Evolutionary conservation across 2,329 filamentous ascomycete genomes (phyloP).

Genomic region (Aureobasidium lini): DNA sequence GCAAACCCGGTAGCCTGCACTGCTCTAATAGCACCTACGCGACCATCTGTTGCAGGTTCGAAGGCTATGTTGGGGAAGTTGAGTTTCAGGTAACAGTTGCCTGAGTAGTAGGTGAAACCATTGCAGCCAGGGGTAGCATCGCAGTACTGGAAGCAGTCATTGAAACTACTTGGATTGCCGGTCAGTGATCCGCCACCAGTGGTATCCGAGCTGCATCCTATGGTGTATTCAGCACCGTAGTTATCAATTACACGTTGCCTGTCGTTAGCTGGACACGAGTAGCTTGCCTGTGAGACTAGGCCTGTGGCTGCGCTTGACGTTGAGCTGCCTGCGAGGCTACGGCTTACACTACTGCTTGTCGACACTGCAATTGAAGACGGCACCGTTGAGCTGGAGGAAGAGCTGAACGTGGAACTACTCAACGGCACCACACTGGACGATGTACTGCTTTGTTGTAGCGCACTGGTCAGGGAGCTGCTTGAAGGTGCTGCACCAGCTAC

Average conservation of each 20-base stretch:
- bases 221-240: background rate
- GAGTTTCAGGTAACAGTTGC: slow-evolving; percentile 5
- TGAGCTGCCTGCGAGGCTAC: background rate
- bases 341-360: background rate
- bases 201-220: slow-evolving; percentile 4
- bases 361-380: background rate
- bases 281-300: background rate
- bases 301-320: background rate
- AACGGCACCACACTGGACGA: too few relatives aligned
- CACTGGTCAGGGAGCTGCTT: too few relatives aligned
- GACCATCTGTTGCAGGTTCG: too few relatives aligned
- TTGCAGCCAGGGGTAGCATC: background rate
- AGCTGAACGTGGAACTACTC: too few relatives aligned
- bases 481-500: background rate
- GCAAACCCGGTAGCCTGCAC: too few relatives aligned
- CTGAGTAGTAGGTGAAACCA: too few relatives aligned
- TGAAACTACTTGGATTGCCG: background rate
- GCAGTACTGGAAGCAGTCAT: slow-evolving; percentile 21
- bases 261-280: slow-evolving; percentile 7
- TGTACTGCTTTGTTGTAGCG: too few relatives aligned
- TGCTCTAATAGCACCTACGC: too few relatives aligned
- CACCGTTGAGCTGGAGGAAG: background rate
- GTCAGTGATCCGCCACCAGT: background rate
- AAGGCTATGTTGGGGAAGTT: background rate
- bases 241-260: background rate